Base-by-base conservation (phyloP, 1,284 basidiomycete genomes). In the Tylopilus sp. region DNA sequence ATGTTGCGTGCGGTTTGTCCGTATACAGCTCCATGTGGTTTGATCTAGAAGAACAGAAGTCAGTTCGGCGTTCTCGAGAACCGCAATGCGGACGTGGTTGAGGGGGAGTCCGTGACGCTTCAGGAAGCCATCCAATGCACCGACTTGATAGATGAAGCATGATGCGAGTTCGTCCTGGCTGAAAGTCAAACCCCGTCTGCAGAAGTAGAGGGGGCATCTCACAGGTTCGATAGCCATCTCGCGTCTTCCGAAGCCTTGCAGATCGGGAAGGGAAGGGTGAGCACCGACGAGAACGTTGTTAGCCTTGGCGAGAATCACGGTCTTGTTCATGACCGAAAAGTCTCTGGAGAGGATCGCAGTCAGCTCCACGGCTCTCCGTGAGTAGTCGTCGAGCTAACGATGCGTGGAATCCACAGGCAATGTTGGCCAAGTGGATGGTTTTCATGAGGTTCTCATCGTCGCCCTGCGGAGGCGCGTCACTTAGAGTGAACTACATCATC, bases 361-460 rank as follows among this genome's bases (percentile, higher is more conserved):
- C 24, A 36, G 37, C 13, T 3, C 26, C 17, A 9, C 1, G 1
- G 5, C n/a, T 7, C 35, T 22, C 24, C 8, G 17, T 32, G 37
- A 39, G 40, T 5, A 17, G n/a, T 33, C 35, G 29, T 19, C 20
- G 14, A 29, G 61, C 77, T 52, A 56, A 83, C 81, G 80, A 79
- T 15, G 80, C 82, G 59, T 86, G 84, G 52, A 84, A 84, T 4
- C 84, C 83, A 57, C 84, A 86, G 0, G 84, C 84, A 14, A 84
- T 71, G 56, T 86, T 85, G 0, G 83, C 83, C 20, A 85, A 69
- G 58, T 85, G 81, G 33, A 86, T 83, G 2, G 79, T 81, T 55
- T 79, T 76, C 79, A 85, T 84, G 43, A 86, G 74, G 7, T 73
- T 71, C 52, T 79, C 80, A 53, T 86, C 84, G 42, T 85, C 81